Evolutionary conservation across 768 basidiomycete genomes (phyloP).

Genomic region (Naematelia aurantialba): DNA sequence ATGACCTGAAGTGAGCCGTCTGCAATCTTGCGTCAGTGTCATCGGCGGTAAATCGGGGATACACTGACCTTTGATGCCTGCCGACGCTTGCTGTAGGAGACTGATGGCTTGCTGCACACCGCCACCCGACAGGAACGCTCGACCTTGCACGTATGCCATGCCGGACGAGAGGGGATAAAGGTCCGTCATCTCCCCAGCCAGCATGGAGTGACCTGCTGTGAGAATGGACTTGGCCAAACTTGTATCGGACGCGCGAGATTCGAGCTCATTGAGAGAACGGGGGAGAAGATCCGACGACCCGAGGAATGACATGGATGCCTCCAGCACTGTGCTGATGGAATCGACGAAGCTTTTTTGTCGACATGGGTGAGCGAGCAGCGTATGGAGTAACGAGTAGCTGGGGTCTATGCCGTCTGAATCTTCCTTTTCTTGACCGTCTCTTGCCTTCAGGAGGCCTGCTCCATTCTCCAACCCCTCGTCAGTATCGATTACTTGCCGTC

Average conservation of each 20-base stretch:
- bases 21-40: slow-evolving; percentile 44
- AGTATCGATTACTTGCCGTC: slow-evolving; percentile 15
- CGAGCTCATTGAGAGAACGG: slow-evolving; percentile 14
- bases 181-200: slow-evolving; percentile 63
- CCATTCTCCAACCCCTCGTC: slow-evolving; percentile 33
- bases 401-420: slow-evolving; percentile 25
- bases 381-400: slow-evolving; percentile 40
- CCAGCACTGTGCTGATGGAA: slow-evolving; percentile 55
- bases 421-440: slow-evolving; percentile 10
- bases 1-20: slow-evolving; percentile 25
- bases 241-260: slow-evolving; percentile 63
- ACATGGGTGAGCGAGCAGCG: slow-evolving; percentile 21
- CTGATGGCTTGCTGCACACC: slow-evolving; percentile 69
- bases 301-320: slow-evolving; percentile 65
- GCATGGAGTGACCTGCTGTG: slow-evolving; percentile 60
- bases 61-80: slow-evolving; percentile 43
- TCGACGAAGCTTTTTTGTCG: background rate
- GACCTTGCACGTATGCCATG: slow-evolving; percentile 67
- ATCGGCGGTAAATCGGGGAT: slow-evolving; percentile 50
- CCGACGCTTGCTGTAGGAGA: slow-evolving; percentile 69
- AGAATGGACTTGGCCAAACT: slow-evolving; percentile 69
- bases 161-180: slow-evolving; percentile 78
- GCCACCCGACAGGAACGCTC: slow-evolving; percentile 64
- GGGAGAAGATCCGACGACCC: slow-evolving; percentile 62
- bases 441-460: slow-evolving; percentile 19